phyloP scores from a whole-genome alignment of 768 basidiomycete species.

The Russula compacta region DNA sequence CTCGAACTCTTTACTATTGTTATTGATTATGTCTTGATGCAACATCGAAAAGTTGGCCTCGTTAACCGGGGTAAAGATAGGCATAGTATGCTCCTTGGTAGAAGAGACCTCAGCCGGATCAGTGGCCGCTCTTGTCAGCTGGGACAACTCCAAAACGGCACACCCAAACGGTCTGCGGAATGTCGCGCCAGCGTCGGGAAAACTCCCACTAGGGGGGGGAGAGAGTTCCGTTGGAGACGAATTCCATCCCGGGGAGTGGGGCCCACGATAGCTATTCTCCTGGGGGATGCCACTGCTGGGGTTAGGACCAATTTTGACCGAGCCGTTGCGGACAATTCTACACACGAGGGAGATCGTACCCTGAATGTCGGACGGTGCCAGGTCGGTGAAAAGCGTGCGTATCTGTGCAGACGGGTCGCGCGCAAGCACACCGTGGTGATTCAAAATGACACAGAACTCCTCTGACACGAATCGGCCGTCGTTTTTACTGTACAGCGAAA shows the following conservation, averaged over 20 bases:
- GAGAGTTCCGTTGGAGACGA: background rate
- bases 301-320: constrained; percentile 61
- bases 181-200: constrained; percentile 25
- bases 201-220: background rate
- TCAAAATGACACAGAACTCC: constrained; percentile 82
- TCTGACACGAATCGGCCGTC: constrained; percentile 86
- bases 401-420: constrained; percentile 67
- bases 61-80: constrained; percentile 75
- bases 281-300: constrained; percentile 39
- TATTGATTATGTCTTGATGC: constrained; percentile 88
- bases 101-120: constrained; percentile 58
- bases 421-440: constrained; percentile 85
- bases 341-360: constrained; percentile 87
- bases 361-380: constrained; percentile 78
- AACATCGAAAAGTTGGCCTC: constrained; percentile 87
- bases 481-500: constrained; percentile 83
- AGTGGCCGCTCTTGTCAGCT: constrained; percentile 55
- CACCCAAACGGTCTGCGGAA: constrained; percentile 93
- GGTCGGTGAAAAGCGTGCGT: constrained; percentile 82
- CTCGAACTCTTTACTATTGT: constrained; percentile 69
- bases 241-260: constrained; percentile 37
- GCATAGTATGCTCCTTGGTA: constrained; percentile 73
- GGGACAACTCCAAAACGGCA: constrained; percentile 80
- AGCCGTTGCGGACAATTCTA: constrained; percentile 80
- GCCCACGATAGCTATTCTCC: constrained; percentile 42